Conservation (phyloP, 768 basidiomycete genomes). For the Tulasnella sp. region DNA sequence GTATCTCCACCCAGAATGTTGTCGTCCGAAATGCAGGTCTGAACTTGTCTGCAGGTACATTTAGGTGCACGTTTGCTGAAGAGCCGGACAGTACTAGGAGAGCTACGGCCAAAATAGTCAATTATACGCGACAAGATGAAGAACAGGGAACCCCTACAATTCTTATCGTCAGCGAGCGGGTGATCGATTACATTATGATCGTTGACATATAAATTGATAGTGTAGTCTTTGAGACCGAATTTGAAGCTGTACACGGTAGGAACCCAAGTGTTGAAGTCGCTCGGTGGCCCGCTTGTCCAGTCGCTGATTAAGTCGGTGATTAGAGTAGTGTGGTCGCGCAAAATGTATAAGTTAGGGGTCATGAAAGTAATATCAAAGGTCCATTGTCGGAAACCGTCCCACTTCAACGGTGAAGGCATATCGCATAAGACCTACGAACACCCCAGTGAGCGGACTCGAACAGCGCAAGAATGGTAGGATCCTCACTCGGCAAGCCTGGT, state of each 20-base stretch:
- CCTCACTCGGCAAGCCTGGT: constrained; percentile 64
- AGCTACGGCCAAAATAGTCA: constrained; percentile 37
- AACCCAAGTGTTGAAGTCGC: constrained; percentile 69
- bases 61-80: constrained; percentile 36
- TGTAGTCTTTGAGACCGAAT: constrained; percentile 61
- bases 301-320: constrained; percentile 86
- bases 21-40: constrained; percentile 56
- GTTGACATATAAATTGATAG: constrained; percentile 72
- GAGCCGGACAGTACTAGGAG: constrained; percentile 55
- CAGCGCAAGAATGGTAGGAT: not conserved
- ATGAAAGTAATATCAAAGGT: constrained; percentile 55
- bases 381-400: constrained; percentile 78
- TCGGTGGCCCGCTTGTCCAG: constrained; percentile 74
- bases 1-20: constrained; percentile 48
- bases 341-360: constrained; percentile 59
- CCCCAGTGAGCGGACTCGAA: constrained; percentile 10
- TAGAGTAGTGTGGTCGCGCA: constrained; percentile 92
- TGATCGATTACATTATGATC: constrained; percentile 96
- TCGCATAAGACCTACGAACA: constrained; percentile 22
- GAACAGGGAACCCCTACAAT: constrained; percentile 39
- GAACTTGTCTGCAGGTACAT: constrained; percentile 59
- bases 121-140: not conserved
- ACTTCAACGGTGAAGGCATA: constrained; percentile 67
- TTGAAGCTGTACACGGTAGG: constrained; percentile 67
- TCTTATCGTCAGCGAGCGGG: constrained; percentile 67